Conservation (phyloP, 2,329 filamentous ascomycete species). For the Erysiphe pulchra region DNA sequence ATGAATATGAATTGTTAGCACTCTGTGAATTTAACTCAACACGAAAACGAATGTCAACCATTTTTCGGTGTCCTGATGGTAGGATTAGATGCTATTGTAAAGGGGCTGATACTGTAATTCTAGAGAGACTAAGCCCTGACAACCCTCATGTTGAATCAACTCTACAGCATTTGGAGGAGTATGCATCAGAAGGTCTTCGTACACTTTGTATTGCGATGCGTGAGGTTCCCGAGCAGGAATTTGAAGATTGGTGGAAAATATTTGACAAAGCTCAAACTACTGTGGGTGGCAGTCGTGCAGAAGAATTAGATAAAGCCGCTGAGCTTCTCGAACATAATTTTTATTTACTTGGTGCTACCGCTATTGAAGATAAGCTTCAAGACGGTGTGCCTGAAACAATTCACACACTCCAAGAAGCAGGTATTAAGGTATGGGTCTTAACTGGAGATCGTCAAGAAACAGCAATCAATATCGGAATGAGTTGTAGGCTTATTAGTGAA, state of each 20-base stretch:
- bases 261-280: slow-evolving; percentile 77
- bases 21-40: slow-evolving; percentile 99
- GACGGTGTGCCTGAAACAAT: slow-evolving; percentile 97
- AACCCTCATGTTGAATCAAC: slow-evolving; percentile 80
- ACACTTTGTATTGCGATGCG: slow-evolving; percentile 89
- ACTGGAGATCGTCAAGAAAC: slow-evolving; percentile 96
- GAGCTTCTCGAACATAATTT: slow-evolving; percentile 89
- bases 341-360: slow-evolving; percentile 75
- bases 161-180: slow-evolving; percentile 87
- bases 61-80: slow-evolving; percentile 88
- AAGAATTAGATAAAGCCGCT: slow-evolving; percentile 89
- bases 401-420: slow-evolving; percentile 82
- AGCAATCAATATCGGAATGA: slow-evolving; percentile 99
- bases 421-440: slow-evolving; percentile 96
- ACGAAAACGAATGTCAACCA: slow-evolving; percentile 90
- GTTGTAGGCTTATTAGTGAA: slow-evolving; percentile 91
- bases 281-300: slow-evolving; percentile 71
- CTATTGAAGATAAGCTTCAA: slow-evolving; percentile 89
- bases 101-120: slow-evolving; percentile 88
- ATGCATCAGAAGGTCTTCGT: slow-evolving; percentile 82
- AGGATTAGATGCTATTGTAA: slow-evolving; percentile 89
- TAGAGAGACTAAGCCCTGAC: slow-evolving; percentile 63
- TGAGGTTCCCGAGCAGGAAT: slow-evolving; percentile 76
- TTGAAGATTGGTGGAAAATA: slow-evolving; percentile 60
- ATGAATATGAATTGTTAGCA: slow-evolving; percentile 73